phyloP scores from a whole-genome alignment of 495 filamentous ascomycete species.

The Annulohypoxylon maeteangense region DNA sequence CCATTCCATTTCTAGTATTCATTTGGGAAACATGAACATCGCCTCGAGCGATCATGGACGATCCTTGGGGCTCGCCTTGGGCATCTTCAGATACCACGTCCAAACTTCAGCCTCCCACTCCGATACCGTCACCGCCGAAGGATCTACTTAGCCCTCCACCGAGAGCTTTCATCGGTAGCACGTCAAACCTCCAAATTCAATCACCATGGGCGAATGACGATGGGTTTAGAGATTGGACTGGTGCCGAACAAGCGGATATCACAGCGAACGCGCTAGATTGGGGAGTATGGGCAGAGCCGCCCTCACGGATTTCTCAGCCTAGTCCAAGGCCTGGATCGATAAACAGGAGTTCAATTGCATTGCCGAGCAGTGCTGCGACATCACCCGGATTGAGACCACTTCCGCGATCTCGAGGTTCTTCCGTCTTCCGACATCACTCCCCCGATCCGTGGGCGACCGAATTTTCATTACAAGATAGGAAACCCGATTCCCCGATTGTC shows the following conservation, averaged over 20 bases:
- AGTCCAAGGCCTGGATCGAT: conserved; percentile 44
- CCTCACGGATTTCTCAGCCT: conserved; percentile 47
- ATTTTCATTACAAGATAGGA: conserved; percentile 37
- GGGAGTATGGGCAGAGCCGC: conserved; percentile 51
- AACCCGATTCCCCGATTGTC: neutral
- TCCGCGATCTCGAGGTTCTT: conserved; percentile 49
- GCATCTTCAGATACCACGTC: conserved; percentile 49
- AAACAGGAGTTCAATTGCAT: conserved; percentile 52
- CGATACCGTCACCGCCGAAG: conserved; percentile 47
- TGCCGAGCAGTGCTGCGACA: conserved; percentile 51
- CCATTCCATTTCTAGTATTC: neutral
- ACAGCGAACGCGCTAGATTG: conserved; percentile 47
- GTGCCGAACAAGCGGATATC: conserved; percentile 40
- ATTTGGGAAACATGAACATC: conserved; percentile 36
- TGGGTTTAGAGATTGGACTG: conserved; percentile 55
- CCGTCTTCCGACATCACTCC: conserved; percentile 57
- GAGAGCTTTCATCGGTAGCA: conserved; percentile 55
- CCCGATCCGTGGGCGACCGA: conserved; percentile 63
- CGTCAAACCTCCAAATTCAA: conserved; percentile 43
- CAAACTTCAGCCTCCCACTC: conserved; percentile 38
- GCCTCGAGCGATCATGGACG: conserved; percentile 59
- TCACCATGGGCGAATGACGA: conserved; percentile 62
- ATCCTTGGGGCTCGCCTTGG: conserved; percentile 68
- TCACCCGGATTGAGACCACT: conserved; percentile 43
- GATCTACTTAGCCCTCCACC: conserved; percentile 57